Conservation (phyloP, 1,284 basidiomycete species). For the Dichomitus squalens region DNA sequence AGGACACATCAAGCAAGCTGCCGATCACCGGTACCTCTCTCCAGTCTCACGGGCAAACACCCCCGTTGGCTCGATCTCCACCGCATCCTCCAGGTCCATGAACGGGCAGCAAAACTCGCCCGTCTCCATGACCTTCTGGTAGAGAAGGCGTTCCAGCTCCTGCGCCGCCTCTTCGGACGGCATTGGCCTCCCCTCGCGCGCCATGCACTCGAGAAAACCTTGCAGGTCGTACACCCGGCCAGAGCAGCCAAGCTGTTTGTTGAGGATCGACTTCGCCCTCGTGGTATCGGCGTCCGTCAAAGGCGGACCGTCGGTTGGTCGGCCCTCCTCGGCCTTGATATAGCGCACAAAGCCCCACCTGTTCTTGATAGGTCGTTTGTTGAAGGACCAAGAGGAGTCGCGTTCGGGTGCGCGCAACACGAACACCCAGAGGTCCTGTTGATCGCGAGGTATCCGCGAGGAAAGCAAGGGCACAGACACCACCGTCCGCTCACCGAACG, state of each 20-base stretch:
- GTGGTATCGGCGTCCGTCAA: too few relatives aligned
- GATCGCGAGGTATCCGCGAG: neutral
- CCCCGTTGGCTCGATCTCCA: neutral
- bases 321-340: neutral
- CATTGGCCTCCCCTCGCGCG: slow-evolving; percentile 3
- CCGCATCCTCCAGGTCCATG: neutral
- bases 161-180: slow-evolving; percentile 6
- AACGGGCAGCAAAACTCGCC: neutral
- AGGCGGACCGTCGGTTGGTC: too few relatives aligned
- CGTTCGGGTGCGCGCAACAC: neutral
- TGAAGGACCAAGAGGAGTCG: too few relatives aligned
- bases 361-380: neutral
- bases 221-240: neutral
- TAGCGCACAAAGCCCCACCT: slow-evolving; percentile 7
- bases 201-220: slow-evolving; percentile 8
- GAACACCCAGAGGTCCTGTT: slow-evolving; percentile 9
- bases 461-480: neutral
- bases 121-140: neutral
- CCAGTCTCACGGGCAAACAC: too few relatives aligned
- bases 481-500: neutral
- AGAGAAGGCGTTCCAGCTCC: slow-evolving; percentile 1
- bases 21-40: too few relatives aligned
- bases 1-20: too few relatives aligned
- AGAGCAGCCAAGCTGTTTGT: neutral
- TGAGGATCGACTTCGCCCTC: too few relatives aligned